Base-by-base conservation (phyloP, 2,329 filamentous ascomycete genomes). In the Orbilia blumenaviensis region DNA sequence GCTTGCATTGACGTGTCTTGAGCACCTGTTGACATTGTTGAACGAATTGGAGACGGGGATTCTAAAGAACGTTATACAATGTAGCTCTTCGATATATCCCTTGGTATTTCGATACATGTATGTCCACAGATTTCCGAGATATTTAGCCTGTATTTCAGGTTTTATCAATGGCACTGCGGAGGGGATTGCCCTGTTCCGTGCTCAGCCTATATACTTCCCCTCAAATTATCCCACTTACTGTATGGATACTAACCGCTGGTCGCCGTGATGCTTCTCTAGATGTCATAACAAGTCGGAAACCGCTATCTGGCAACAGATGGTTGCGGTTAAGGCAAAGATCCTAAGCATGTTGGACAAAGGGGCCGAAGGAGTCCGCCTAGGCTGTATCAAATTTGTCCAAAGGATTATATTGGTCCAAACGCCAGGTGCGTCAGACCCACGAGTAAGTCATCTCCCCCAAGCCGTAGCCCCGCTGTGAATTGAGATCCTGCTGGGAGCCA, bases 381-480 rank as follows among this genome's bases (percentile, higher is more conserved):
- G 93, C 86, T 98, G 95, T 85, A 91, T 98, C 86, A 99, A 99
- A 83, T 99, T 99, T 83, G 91, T 93, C 38, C 94, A 99, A 84
- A 90, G 92, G 78, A 92, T 98, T 48, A 91, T 99, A 48, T 88
- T 97, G 79, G 92, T 93, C 16, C 94, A 99, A 83, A 97, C 93
- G 9, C 89, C 90, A n/a, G 92, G 92, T 52, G 85, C 90, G 72
- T 91, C 89, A 67, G 94, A 98, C 81, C 91, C 92, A 79, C 89
- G 92, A 85, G 92, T 97, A 88, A 83, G 88, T 85, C 68, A 66
- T 54, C 52, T 27, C 29, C 64, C 9, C 36, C 32, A 36, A 69
- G 68, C 42, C 50, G 72, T 64, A 76, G 56, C 54, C 50, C n/a
- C 38, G 16, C 60, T 41, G 64, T 76, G 72, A 76, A 67, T 54